Conservation (phyloP, 257 asterid species). For the Cynanchum wilfordii region DNA sequence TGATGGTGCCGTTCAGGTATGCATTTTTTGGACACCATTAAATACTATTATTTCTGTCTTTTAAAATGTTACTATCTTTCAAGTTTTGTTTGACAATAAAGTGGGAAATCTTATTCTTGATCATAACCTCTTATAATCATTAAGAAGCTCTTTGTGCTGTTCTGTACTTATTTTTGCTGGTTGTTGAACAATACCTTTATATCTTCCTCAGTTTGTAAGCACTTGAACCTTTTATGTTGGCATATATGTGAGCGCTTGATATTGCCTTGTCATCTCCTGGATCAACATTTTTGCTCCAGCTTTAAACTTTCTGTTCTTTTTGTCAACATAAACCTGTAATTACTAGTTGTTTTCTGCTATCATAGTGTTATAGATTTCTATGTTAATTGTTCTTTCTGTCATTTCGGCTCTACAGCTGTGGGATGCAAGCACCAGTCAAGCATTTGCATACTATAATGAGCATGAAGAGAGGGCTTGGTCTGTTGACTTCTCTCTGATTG, state of each 20-base stretch:
- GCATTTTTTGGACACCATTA: constrained; percentile 1
- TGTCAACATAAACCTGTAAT: neutral
- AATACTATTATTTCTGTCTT: neutral
- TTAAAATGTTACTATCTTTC: no score
- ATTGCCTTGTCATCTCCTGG: neutral
- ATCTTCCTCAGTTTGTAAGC: neutral
- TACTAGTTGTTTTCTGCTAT: constrained; percentile 4
- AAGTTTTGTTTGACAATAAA: no score
- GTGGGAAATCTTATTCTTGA: neutral
- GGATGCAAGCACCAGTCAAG: constrained; percentile 80
- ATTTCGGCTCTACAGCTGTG: constrained; percentile 49
- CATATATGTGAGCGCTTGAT: neutral
- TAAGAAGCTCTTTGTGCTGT: neutral
- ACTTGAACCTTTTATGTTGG: neutral
- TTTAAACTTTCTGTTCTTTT: neutral
- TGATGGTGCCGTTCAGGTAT: constrained; percentile 61
- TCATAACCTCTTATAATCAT: constrained; percentile 1
- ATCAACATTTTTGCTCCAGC: neutral
- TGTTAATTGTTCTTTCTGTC: constrained; percentile 12
- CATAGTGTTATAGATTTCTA: constrained; percentile 1
- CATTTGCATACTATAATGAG: constrained; percentile 47
- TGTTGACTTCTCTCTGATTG: constrained; percentile 51
- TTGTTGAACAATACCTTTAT: neutral
- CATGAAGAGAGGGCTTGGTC: constrained; percentile 72
- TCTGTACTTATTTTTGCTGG: neutral